These are phyloP conservation scores for Rhizopogon rudus DNA, from an alignment of 768 basidiomycete species.

Conservation along the genomic window DNA sequence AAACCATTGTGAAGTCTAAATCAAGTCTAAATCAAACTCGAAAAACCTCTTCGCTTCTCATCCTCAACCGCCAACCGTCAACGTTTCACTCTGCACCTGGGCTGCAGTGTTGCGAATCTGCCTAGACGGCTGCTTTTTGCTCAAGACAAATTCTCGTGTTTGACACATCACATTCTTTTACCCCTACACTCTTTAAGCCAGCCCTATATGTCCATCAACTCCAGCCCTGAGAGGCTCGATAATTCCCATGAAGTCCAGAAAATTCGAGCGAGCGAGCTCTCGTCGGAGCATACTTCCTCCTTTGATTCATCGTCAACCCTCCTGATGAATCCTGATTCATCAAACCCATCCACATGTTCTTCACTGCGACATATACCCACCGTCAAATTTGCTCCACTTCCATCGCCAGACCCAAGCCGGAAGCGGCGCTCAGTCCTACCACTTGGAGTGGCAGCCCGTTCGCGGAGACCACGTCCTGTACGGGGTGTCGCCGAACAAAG, in stretches of 20 bases:
- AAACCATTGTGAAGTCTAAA: neutral
- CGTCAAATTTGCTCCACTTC: constrained; percentile 59
- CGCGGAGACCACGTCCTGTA: constrained; percentile 20
- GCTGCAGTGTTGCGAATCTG: neutral
- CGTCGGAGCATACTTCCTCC: constrained; percentile 9
- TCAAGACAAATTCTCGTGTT: neutral
- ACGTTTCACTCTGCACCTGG: neutral
- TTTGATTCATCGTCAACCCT: constrained; percentile 12
- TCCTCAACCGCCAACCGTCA: neutral
- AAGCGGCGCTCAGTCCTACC: constrained; percentile 45
- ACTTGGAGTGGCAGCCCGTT: constrained; percentile 47
- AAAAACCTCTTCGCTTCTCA: neutral
- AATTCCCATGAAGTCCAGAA: constrained; percentile 15
- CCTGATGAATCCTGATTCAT: constrained; percentile 10
- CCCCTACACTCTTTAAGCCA: neutral
- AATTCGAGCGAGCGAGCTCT: constrained; percentile 5
- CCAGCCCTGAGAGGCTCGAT: neutral
- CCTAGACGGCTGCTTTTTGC: neutral
- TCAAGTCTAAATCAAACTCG: neutral
- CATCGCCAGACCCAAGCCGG: constrained; percentile 44
- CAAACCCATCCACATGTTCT: constrained; percentile 9
- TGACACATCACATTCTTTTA: neutral
- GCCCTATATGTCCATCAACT: constrained; percentile 2
- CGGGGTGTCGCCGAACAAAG: constrained; percentile 13
- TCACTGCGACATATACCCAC: constrained; percentile 18